Conservation (phyloP, 1,139 yeast genomes). For the Blastobotrys capitulatus region DNA sequence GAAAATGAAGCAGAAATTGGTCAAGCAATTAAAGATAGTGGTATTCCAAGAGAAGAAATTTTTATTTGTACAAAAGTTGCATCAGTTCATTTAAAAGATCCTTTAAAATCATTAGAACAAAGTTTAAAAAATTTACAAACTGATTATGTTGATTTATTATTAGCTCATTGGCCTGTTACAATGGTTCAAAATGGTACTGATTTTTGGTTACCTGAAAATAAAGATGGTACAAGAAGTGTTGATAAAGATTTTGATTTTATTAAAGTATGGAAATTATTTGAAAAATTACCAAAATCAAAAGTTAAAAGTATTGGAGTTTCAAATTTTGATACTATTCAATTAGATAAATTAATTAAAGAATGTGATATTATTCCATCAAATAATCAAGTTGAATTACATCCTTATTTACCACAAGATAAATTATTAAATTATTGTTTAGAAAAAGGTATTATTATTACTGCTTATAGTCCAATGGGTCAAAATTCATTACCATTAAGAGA, state of each 20-base stretch:
- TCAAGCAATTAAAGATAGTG: conserved; percentile 45
- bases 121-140: conserved; percentile 61
- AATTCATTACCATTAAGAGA: conserved; percentile 27
- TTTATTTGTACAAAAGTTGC: conserved; percentile 50
- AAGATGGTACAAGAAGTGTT: neutral
- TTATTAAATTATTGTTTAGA: conserved; percentile 48
- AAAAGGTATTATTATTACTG: conserved; percentile 55
- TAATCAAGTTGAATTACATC: conserved; percentile 75
- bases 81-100: conserved; percentile 51
- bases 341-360: conserved; percentile 52
- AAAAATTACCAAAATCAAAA: conserved; percentile 55
- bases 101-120: conserved; percentile 47
- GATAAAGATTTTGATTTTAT: conserved; percentile 1
- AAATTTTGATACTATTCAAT: conserved; percentile 52
- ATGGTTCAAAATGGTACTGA: conserved; percentile 1
- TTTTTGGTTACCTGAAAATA: neutral
- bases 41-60: conserved; percentile 45
- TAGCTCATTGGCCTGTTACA: conserved; percentile 79
- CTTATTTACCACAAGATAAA: conserved; percentile 64
- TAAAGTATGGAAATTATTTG: conserved; percentile 70
- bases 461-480: conserved; percentile 63
- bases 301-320: conserved; percentile 71
- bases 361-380: conserved; percentile 65
- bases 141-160: conserved; percentile 76
- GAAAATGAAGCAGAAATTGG: conserved; percentile 52